phyloP scores from a whole-genome alignment of 345 rosid species.

The Dipteronia sinensis region DNA sequence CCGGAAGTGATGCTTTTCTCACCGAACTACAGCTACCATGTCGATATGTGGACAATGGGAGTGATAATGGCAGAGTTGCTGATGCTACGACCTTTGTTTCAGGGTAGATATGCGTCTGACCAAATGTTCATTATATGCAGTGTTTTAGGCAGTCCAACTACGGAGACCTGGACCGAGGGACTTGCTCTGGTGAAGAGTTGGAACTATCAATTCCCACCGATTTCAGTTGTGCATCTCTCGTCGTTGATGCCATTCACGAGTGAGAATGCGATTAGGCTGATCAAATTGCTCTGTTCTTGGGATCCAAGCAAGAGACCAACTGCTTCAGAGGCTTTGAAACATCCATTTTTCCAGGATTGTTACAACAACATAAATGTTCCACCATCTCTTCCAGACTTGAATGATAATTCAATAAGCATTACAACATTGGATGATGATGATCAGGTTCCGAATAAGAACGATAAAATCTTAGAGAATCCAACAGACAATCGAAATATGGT shows the following conservation, averaged over 20 bases:
- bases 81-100: constrained; percentile 42
- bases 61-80: constrained; percentile 52
- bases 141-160: constrained; percentile 45
- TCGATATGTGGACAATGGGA: constrained; percentile 66
- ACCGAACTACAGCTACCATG: constrained; percentile 36
- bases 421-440: background rate
- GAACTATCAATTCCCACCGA: constrained; percentile 39
- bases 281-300: constrained; percentile 4
- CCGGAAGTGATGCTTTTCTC: constrained; percentile 47
- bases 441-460: too few relatives aligned
- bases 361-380: constrained; percentile 23
- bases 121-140: constrained; percentile 41
- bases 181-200: constrained; percentile 32
- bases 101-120: constrained; percentile 37
- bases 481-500: too few relatives aligned
- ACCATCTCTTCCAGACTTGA: constrained; percentile 16
- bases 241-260: constrained; percentile 31
- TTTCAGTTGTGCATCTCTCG: constrained; percentile 17
- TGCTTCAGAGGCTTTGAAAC: constrained; percentile 9
- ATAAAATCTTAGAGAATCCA: too few relatives aligned
- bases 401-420: too few relatives aligned
- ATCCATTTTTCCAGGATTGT: too few relatives aligned
- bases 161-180: constrained; percentile 43
- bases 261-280: constrained; percentile 26
- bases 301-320: constrained; percentile 25